Base-by-base conservation (phyloP, 495 filamentous ascomycete genomes). In the Annulohypoxylon stygium region DNA sequence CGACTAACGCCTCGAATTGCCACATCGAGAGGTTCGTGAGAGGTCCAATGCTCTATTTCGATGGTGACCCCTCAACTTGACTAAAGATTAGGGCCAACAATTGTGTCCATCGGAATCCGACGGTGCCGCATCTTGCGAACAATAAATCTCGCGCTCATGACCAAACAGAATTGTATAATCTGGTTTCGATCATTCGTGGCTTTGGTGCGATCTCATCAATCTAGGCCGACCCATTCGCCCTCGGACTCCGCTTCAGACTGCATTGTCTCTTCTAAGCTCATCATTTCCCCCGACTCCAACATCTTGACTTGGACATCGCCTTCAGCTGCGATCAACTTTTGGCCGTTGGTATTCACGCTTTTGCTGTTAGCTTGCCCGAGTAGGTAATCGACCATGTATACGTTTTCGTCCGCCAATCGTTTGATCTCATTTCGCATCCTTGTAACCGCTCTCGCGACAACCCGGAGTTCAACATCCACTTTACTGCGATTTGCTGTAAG, bases 351-450 rank as follows among this genome's bases (percentile, higher is more conserved):
- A 12, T 48, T 65, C 30, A 41, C 26, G 68, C 66, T 69, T 30
- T 72, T 77, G 6, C 61, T 75, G 39, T 48, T 69, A 10, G 80
- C 81, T 69, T 86, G 84, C 0, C 81, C 81, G 9, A 86, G 81
- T 57, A 99, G 83, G 79, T 95, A 98, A 68, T 96, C 93, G 36
- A 98, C 87, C 75, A 89, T 89, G 78, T 94, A 95, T 26, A 89
- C 81, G 75, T 98, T 98, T 79, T 93, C 92, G 76, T 98, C 94
- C 1, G 92, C 93, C 67, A 97, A 78, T 61, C 87, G 86, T 78
- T 90, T 87, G 65, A 93, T 81, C 58, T 93, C 92, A 41, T 89
- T 89, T 73, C 90, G 89, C 77, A 98, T 93, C 69, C 91, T 90
- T 66, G 87, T 85, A 16, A 97, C 86, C 23, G 90, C 93, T 61